Base-by-base conservation (phyloP, 257 asterid species). In the Lantana camara region DNA sequence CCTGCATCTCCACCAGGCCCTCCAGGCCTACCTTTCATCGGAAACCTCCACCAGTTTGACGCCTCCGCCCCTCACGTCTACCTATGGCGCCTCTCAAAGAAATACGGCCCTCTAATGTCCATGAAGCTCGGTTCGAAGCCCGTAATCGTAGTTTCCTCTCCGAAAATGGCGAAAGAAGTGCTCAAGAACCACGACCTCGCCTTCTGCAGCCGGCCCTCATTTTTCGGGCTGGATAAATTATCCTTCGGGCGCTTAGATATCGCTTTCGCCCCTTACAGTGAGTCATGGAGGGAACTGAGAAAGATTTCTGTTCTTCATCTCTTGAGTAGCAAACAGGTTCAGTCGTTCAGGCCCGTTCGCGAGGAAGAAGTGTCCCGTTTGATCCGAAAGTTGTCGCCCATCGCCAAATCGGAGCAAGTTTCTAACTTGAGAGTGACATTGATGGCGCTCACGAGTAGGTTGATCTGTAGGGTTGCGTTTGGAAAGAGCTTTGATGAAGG, bases 281-380 rank as follows among this genome's bases (percentile, higher is more conserved):
- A 71, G 0, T 53, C 78, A 0, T 79, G 84, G 78, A 64, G 84
- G 44, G 79, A 79, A 9, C 0, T 64, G 27, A 54, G 84, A 21
- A 79, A 79, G 65, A 68, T 75, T 0, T 68, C 74, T 20, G 76
- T 79, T 5, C 27, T 68, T 9, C 72, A 72, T 54, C 84, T 79
- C 66, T 30, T 79, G 4, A 79, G 79, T 72, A 68, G 7, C 68
- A 79, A 67, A 54, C 75, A 55, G 7, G 84, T 79, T 10, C 81
- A 67, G 3, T 75, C 79, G 0, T 75, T 79, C 34, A 6, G 68
- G 53, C 68, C 59, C 0, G 13, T 49, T 2, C 60, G 81, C 0
- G 84, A 79, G 34, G 79, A 53, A 0, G 71, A 71, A 24, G 81
- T 75, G 2, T 37, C 21, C 5, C 1, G 57, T 0, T 32, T 60